Base-by-base conservation (phyloP, 164 flowering plant species). In the Chimonanthus salicifolius region DNA sequence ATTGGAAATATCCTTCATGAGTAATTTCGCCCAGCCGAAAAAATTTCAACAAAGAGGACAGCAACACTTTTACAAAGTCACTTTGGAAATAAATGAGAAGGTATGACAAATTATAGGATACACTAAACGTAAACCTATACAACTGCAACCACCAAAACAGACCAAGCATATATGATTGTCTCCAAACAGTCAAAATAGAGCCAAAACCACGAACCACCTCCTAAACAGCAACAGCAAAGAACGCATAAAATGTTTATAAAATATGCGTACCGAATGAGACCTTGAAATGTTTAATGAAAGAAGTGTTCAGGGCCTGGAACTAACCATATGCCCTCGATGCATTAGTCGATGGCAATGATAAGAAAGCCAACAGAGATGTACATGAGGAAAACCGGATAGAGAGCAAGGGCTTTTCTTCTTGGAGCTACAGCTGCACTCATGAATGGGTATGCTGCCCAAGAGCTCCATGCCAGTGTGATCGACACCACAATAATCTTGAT, bases 381-480 rank as follows among this genome's bases (percentile, higher is more conserved):
- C 99, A 94, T 89, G 71, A 94, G 99, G 58, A 91, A 83, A 46
- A 94, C 99, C 4, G 99, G 99, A 79, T 94, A 94, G 33, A 94
- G 92, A 0, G 97, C 99, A 43, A 94, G 95, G 48, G 99, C 99
- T 86, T 94, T 94, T 82, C 99, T 88, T 71, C 95, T 84, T 7
- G 99, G 99, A 75, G 85, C 86, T 64, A 94, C 99, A n/a, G 99
- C 99, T 21, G 93, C 85, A 78, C 99, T 94, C 97, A 94, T 92
- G 87, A 94, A 94, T 9, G 99, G 99, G 77, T 94, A 94, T n/a
- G 99, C 99, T 49, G 99, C 95, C 99, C 99, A 94, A 2, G 94
- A 92, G 80, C 99, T 94, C 99, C 99, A 94, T 6, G 94, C 97
- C 84, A 94, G 72, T n/a, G 99, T 87, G 64, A 94, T 85, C 54